Conservation (phyloP, 2,329 filamentous ascomycete genomes). For the Metarhizium humberi region DNA sequence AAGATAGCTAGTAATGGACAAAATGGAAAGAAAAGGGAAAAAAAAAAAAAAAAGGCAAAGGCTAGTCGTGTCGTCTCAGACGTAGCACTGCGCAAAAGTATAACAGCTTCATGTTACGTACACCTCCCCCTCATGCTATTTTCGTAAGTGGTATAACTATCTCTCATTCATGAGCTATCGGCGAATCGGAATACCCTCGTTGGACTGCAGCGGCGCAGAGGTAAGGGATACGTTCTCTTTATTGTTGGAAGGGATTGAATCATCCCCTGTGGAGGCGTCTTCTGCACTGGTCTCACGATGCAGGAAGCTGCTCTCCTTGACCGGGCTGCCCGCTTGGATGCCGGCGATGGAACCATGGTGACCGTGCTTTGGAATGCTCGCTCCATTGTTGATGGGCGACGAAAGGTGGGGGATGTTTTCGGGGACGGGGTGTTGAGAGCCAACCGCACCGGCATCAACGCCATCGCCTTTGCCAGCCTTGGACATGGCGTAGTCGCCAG, state of each 20-base stretch:
- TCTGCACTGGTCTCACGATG: constrained; percentile 65
- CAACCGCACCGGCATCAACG: constrained; percentile 86
- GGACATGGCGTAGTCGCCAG: constrained; percentile 89
- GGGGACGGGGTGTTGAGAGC: constrained; percentile 86
- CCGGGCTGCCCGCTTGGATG: constrained; percentile 62
- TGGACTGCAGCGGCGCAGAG: constrained; percentile 13
- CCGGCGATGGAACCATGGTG: constrained; percentile 32
- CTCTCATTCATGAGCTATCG: constrained; percentile 30
- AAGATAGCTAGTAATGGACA: background rate
- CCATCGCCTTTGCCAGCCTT: constrained; percentile 96
- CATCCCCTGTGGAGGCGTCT: constrained; percentile 32
- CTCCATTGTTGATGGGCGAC: constrained; percentile 43
- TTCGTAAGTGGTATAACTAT: background rate
- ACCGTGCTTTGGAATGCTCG: constrained; percentile 24
- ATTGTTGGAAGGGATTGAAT: constrained; percentile 13
- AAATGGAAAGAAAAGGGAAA: background rate
- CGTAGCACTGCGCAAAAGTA: background rate
- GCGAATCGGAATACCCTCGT: constrained; percentile 51
- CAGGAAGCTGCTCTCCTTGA: constrained; percentile 85
- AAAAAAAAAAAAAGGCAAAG: background rate
- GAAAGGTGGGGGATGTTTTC: constrained; percentile 91
- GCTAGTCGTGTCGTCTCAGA: constrained; percentile 1
- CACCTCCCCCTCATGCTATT: background rate
- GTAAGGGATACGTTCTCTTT: constrained; percentile 30
- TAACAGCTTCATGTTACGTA: background rate